These are phyloP conservation scores for Colletotrichum eremochloae DNA, from an alignment of 2,329 filamentous ascomycete species.

Conservation along the genomic window DNA sequence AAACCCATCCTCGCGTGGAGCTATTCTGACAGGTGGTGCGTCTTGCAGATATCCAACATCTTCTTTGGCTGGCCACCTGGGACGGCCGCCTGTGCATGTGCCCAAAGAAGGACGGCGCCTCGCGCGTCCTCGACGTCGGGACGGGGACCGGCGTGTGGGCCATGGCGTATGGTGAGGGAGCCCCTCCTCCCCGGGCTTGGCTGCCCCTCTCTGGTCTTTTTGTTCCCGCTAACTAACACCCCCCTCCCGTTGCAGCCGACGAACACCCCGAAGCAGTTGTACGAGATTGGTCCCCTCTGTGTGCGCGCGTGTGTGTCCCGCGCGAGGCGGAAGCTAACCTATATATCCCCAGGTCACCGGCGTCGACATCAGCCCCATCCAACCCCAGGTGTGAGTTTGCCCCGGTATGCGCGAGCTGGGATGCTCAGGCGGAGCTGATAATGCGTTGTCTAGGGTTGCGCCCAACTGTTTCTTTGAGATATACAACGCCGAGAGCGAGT, in stretches of 20 bases:
- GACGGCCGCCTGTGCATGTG: slow-evolving; percentile 48
- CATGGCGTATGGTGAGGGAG: slow-evolving; percentile 45
- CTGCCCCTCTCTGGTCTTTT: not conserved
- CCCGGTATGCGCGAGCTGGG: slow-evolving; percentile 43
- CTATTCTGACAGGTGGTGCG: not conserved
- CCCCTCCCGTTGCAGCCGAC: slow-evolving; percentile 45
- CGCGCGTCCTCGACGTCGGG: slow-evolving; percentile 46
- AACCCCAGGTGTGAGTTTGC: slow-evolving; percentile 48
- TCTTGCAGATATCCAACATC: slow-evolving; percentile 53
- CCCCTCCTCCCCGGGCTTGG: no score
- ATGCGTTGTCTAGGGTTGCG: slow-evolving; percentile 50
- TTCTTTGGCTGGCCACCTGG: slow-evolving; percentile 51
- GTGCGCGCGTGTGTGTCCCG: not conserved
- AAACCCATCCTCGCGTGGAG: no score
- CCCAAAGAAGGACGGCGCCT: slow-evolving; percentile 45
- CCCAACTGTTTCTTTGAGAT: slow-evolving; percentile 60
- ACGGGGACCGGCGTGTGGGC: slow-evolving; percentile 48
- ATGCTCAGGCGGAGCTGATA: slow-evolving; percentile 46
- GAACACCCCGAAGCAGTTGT: slow-evolving; percentile 51
- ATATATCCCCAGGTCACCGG: slow-evolving; percentile 44
- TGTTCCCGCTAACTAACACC: slow-evolving; percentile 47
- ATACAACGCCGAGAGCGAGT: slow-evolving; percentile 52
- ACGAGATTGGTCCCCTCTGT: not conserved
- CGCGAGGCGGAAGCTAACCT: not conserved
- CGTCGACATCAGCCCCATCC: slow-evolving; percentile 52